Base-by-base conservation (phyloP, 2,329 filamentous ascomycete genomes). In the Emmonsia crescens region DNA sequence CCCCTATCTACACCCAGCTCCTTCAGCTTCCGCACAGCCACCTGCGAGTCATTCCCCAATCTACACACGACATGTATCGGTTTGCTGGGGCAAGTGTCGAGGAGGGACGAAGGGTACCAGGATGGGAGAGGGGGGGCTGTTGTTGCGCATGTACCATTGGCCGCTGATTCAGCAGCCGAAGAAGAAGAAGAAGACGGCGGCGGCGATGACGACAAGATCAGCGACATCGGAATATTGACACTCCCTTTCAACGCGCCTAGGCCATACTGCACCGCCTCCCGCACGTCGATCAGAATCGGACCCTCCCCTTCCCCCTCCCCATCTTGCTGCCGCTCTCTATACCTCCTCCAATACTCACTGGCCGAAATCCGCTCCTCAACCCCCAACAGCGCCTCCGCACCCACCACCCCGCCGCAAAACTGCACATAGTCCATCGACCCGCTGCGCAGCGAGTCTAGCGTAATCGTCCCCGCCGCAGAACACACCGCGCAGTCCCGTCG, bases 241-340 rank as follows among this genome's bases (percentile, higher is more conserved):
- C 89, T 90, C 0, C 88, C 88, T 0, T 85, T 79, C 8, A 99
- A 79, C 64, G 81, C 85, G 65, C 88, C 91, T 52, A 97, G 85
- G 19, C 88, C 87, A 66, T 89, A 96, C 64, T 96, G 90, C 33
- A 91, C 89, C 68, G 85, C 85, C 67, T 96, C 91, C 1, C 94
- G 82, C 0, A 96, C 91, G 66, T 97, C 94, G 2, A 97, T 74
- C 1, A 96, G 75, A 0, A 89, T 70, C 60, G 87, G 84, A 1
- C 44, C 44, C 42, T 70, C 66, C 62, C 61, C 64, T 44, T 46
- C 60, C 3, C 64, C 44, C 6, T 60, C 40, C 14, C 60, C 21
- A 8, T 36, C 51, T 55, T 8, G 24, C 61, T 2, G 16, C 27
- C 12, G 16, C 14, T 33, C 29, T 29, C 29, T 31, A 56, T 68